A percentile compares a stretch with the other conserved stretches of the same genome.
phyloP scores from a whole-genome alignment of 2,329 filamentous ascomycete species.

The Amphichorda felina region DNA sequence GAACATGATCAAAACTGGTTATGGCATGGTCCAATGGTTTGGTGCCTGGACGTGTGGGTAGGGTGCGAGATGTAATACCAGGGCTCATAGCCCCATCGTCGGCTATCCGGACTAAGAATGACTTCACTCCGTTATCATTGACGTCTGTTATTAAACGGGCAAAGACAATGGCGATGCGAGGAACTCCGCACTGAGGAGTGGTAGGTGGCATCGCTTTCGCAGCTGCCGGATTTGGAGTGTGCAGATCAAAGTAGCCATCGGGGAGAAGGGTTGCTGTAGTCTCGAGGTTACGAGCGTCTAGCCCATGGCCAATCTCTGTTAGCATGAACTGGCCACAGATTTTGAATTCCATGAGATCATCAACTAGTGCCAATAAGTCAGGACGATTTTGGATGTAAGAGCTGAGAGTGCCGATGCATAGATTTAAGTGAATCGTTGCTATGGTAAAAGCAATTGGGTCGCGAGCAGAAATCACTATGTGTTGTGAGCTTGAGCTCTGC shows the following conservation, averaged over 20 bases:
- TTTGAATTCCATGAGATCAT: conserved; percentile 10
- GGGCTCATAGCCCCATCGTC: conserved; percentile 12
- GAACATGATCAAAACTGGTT: conserved; percentile 19
- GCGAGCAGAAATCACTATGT: conserved; percentile 4
- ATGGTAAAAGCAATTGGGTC: conserved; percentile 10
- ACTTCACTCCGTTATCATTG: conserved; percentile 13
- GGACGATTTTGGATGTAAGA: conserved; percentile 2
- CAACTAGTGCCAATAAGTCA: conserved; percentile 8
- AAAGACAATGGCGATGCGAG: conserved; percentile 18
- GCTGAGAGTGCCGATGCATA: conserved; percentile 15
- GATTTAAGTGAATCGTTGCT: conserved; percentile 17
- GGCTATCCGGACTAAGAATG: conserved; percentile 17
- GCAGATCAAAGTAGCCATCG: conserved; percentile 19
- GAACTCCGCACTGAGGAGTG: conserved; percentile 10
- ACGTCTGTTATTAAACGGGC: conserved; percentile 15
- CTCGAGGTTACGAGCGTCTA: conserved; percentile 24
- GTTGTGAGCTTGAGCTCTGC: background rate
- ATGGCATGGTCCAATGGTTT: conserved; percentile 17
- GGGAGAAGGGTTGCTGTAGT: conserved; percentile 20
- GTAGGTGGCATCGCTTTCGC: conserved; percentile 18
- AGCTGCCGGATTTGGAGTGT: conserved; percentile 16
- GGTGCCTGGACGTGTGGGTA: conserved; percentile 14
- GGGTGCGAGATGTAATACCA: conserved; percentile 13
- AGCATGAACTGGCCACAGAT: conserved; percentile 21
- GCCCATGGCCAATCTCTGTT: conserved; percentile 24